Evolutionary conservation across 176 grass and related monocot species (phyloP).

Genomic region (Otatea glauca): DNA sequence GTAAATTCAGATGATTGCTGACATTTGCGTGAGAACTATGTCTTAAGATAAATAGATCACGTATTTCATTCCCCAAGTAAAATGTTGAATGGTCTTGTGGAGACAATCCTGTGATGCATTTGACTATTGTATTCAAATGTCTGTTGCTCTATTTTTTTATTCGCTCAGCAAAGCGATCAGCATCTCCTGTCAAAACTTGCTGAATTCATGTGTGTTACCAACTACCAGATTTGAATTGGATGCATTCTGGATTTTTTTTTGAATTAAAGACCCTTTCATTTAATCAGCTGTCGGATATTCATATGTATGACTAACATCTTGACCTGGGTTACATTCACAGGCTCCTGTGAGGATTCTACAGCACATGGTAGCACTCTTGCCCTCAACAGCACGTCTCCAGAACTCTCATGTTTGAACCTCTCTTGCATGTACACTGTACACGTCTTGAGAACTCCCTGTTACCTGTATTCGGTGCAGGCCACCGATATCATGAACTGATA

Average conservation of each 20-base stretch:
- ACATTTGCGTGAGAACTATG: not conserved
- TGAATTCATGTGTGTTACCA: not conserved
- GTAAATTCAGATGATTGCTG: not conserved
- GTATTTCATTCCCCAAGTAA: not conserved
- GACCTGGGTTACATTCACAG: constrained; percentile 27
- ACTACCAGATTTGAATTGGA: not conserved
- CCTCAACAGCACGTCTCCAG: not conserved
- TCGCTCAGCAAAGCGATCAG: not conserved
- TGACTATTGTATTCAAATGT: not conserved
- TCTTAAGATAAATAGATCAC: not conserved
- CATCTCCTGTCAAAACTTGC: not conserved
- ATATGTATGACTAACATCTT: constrained; percentile 17
- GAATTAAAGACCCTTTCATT: not conserved
- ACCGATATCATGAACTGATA: constrained; percentile 40
- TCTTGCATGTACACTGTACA: constrained; percentile 35
- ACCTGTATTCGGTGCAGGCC: constrained; percentile 46
- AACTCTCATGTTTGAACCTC: constrained; percentile 15
- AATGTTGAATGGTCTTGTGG: not conserved
- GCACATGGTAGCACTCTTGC: constrained; percentile 33
- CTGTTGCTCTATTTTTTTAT: not conserved
- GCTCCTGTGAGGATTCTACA: constrained; percentile 30
- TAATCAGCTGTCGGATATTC: not conserved
- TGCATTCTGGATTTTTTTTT: not conserved
- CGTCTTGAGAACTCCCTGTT: constrained; percentile 40
- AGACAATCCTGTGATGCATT: not conserved